Base-by-base conservation (phyloP, 345 rosid species). In the Firmiana major region DNA sequence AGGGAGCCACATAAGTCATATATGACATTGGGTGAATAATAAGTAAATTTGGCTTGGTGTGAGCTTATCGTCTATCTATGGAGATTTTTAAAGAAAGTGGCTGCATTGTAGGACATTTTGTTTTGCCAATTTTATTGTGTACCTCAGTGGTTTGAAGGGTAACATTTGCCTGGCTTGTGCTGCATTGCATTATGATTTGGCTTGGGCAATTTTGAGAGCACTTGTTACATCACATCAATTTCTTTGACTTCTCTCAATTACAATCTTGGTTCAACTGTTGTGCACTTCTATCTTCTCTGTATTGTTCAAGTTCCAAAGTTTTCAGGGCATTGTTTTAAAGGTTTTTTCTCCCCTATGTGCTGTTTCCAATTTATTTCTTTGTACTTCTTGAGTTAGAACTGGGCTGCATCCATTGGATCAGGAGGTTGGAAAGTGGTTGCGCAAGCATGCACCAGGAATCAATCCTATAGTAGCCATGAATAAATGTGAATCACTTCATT, bases 351-450 rank as follows among this genome's bases (percentile, higher is more conserved):
- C 21, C 8, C 22, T 69, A 16, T 49, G 2, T 76, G 79, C 22
- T 10, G 31, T 60, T 49, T 48, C 40, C 34, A 75, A 65, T 38
- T 60, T 31, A 34, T 81, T 43, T 74, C 53, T 58, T 80, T 53
- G 38, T 75, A 22, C 74, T 74, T 78, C 40, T 80, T 13, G 46
- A 82, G 63, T 64, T 78, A 95, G 98, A 84, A 83, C 88, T 77
- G 97, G 99, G 24, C 80, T 96, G 74, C 99, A 96, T 83, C 99
- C 99, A 48, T 78, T 93, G 87, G 99, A 96, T 85, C 65, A 86
- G 81, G 99, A 95, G 80, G 97, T 93, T 75, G 98, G 97, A 78
- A 93, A 86, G 82, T 96, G 99, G 99, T 75, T 96, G 75, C 87
- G 99, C 48, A 92, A 81, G 82, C 84, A 91, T 85, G 98, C 97